These are phyloP conservation scores for Cladophialophora psammophila DNA, from an alignment of 2,329 filamentous ascomycete species.

Conservation along the genomic window DNA sequence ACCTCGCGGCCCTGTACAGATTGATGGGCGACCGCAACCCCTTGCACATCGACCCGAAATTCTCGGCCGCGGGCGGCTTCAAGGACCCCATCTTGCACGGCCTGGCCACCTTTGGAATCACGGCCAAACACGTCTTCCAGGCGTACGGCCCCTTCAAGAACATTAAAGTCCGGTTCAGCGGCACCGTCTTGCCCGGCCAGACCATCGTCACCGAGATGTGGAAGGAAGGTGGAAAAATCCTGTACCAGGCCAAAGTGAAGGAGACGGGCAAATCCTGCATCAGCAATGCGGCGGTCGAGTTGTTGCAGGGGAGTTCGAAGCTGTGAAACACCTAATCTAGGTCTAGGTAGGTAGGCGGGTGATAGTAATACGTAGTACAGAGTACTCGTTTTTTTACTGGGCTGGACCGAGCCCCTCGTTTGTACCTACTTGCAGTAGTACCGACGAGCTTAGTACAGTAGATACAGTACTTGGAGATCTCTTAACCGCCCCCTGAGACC, in stretches of 20 bases:
- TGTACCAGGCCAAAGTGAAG: conserved; percentile 88
- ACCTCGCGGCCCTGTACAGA: conserved; percentile 93
- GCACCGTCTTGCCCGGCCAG: conserved; percentile 74
- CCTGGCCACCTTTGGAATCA: conserved; percentile 90
- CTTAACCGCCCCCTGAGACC: not conserved
- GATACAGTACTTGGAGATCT: too few species aligned
- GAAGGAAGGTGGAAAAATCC: conserved; percentile 79
- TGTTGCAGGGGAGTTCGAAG: conserved; percentile 48
- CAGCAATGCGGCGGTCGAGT: conserved; percentile 78
- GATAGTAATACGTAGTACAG: not conserved
- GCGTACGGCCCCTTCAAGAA: conserved; percentile 84
- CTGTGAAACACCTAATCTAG: not conserved
- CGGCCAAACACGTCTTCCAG: conserved; percentile 87
- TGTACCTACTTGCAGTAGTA: too few species aligned
- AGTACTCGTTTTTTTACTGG: too few species aligned
- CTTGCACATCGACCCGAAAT: conserved; percentile 91
- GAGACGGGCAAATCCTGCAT: conserved; percentile 93
- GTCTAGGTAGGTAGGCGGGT: not conserved
- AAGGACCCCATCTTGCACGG: conserved; percentile 93
- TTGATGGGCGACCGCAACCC: conserved; percentile 95
- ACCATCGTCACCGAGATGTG: conserved; percentile 95
- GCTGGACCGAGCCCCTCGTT: too few species aligned
- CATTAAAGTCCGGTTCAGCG: conserved; percentile 91
- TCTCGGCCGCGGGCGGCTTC: conserved; percentile 95
- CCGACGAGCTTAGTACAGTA: too few species aligned